Conservation (phyloP, 768 basidiomycete genomes). For the Tulasnella sp. region DNA sequence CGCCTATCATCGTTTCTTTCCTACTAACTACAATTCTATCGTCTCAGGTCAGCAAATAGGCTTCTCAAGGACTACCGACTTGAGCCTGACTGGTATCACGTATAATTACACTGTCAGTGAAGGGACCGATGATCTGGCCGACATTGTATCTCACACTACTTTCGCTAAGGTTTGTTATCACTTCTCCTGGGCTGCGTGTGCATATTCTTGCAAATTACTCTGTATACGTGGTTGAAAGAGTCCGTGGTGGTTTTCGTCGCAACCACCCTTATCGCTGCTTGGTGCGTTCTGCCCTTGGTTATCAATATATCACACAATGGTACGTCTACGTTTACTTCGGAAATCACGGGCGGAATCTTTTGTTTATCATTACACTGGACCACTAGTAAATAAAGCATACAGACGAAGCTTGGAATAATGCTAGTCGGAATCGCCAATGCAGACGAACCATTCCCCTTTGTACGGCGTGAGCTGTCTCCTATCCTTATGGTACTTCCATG, state of each 20-base stretch:
- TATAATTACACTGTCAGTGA: background rate
- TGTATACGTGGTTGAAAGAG: background rate
- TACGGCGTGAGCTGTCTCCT: background rate
- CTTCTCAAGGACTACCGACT: background rate
- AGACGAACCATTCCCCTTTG: background rate
- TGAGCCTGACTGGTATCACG: background rate
- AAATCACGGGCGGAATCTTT: too few species aligned
- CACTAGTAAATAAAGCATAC: background rate
- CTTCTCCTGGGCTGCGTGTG: background rate
- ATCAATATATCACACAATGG: background rate
- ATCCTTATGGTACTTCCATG: background rate
- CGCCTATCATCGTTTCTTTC: background rate
- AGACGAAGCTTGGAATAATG: too few species aligned
- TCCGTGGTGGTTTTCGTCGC: background rate
- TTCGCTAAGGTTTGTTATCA: background rate
- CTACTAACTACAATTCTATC: background rate
- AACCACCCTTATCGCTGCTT: background rate
- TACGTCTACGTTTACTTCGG: too few species aligned
- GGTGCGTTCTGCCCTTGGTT: background rate
- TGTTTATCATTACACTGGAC: background rate
- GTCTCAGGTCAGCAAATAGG: background rate
- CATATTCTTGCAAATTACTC: background rate
- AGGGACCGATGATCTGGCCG: background rate
- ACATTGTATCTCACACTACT: background rate
- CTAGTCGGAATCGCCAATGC: too few species aligned